phyloP scores from a whole-genome alignment of 2,329 filamentous ascomycete genomes.

The Akanthomyces uredinophilus region DNA sequence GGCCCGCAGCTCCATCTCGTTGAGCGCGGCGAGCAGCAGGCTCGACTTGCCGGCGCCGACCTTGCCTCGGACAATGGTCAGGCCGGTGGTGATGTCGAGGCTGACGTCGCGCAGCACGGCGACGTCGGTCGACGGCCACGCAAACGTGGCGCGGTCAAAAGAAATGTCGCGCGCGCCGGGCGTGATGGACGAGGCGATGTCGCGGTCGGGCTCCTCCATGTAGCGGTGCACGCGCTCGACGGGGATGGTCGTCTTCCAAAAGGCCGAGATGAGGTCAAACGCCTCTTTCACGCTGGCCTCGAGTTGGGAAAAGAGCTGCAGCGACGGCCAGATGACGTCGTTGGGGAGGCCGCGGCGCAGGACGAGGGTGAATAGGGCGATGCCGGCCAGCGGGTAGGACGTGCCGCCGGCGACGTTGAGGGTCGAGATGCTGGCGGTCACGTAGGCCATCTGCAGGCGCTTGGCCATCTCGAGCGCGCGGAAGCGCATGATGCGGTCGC shows the following conservation, averaged over 20 bases:
- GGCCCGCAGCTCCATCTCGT: constrained; percentile 61
- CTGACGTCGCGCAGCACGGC: constrained; percentile 45
- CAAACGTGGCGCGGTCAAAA: constrained; percentile 64
- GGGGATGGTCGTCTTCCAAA: constrained; percentile 79
- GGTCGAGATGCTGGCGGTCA: constrained; percentile 52
- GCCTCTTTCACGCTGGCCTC: constrained; percentile 69
- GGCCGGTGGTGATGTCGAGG: constrained; percentile 42
- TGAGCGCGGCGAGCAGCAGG: constrained; percentile 52
- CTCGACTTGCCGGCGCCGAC: constrained; percentile 60
- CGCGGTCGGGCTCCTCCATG: constrained; percentile 79
- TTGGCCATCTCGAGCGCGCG: constrained; percentile 32
- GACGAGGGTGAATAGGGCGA: constrained; percentile 73
- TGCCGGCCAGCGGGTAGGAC: constrained; percentile 73
- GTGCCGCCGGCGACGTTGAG: constrained; percentile 67
- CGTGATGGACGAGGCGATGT: constrained; percentile 39
- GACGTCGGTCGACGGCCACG: constrained; percentile 66
- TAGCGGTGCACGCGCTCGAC: constrained; percentile 78
- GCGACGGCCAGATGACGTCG: constrained; percentile 79
- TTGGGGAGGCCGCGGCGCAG: constrained; percentile 64
- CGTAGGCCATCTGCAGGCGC: constrained; percentile 31
- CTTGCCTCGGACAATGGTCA: constrained; percentile 53
- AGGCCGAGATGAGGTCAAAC: constrained; percentile 67
- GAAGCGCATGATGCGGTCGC: constrained; percentile 31
- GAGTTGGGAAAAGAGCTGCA: constrained; percentile 74
- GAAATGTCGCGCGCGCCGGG: constrained; percentile 36